A percentile compares a stretch with the other conserved stretches of the same genome.
phyloP scores from a whole-genome alignment of 805 yeast species.

The Pichia exigua region DNA sequence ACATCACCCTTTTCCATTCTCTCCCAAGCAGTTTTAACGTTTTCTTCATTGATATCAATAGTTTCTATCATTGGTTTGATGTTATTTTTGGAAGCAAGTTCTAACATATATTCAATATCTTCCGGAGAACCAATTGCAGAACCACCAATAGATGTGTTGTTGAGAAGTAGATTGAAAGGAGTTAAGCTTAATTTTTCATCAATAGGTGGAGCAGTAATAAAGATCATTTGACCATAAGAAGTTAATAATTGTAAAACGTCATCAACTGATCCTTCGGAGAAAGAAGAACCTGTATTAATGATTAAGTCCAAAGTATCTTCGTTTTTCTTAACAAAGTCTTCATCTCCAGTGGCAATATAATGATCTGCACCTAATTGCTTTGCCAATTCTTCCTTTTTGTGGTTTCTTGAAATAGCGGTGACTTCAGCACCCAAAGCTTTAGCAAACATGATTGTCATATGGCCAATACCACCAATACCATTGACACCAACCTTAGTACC shows the following conservation, averaged over 20 bases:
- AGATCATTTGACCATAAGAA: constrained; percentile 26
- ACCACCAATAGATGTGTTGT: constrained; percentile 26
- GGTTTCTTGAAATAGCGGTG: constrained; percentile 45
- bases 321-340: constrained; percentile 31
- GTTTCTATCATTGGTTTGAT: constrained; percentile 47
- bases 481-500: constrained; percentile 42
- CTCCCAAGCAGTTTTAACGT: constrained; percentile 37
- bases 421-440: constrained; percentile 54
- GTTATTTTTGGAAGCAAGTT: constrained; percentile 38
- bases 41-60: constrained; percentile 37
- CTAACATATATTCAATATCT: constrained; percentile 41
- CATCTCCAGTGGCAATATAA: constrained; percentile 46
- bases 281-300: constrained; percentile 40
- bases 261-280: constrained; percentile 23
- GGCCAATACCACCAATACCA: constrained; percentile 40
- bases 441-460: constrained; percentile 40
- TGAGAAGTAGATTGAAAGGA: constrained; percentile 30
- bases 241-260: constrained; percentile 22
- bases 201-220: constrained; percentile 30
- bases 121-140: constrained; percentile 36
- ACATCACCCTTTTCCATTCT: constrained; percentile 44
- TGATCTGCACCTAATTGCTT: constrained; percentile 42
- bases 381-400: constrained; percentile 42
- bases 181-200: constrained; percentile 26
- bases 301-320: constrained; percentile 36